Conservation (phyloP, 257 asterid genomes). For the Solanum peruvianum region DNA sequence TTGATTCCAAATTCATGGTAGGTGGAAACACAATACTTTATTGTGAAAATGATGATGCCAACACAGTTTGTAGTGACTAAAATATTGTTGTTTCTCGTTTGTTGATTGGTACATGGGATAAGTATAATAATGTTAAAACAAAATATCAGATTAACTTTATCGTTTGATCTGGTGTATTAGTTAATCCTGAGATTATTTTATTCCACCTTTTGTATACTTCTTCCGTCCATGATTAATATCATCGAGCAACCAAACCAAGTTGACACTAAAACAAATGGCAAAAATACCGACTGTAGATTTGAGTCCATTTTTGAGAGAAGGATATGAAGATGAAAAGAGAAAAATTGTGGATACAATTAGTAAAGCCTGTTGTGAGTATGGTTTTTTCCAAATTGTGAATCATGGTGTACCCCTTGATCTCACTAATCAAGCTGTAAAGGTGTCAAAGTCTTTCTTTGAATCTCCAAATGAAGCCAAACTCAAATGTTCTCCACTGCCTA, state of each 20-base stretch:
- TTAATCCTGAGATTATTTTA: too few species aligned
- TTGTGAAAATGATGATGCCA: not conserved
- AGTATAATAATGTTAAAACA: not conserved
- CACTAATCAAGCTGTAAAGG: conserved; percentile 24
- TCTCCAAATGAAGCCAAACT: conserved; percentile 29
- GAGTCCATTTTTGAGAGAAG: conserved; percentile 19
- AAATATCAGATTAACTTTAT: too few species aligned
- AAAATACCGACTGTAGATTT: conserved; percentile 39
- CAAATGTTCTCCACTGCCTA: conserved; percentile 8
- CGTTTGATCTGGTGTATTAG: too few species aligned
- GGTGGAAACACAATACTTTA: not conserved
- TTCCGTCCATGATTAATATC: not conserved
- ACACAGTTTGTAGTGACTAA: not conserved
- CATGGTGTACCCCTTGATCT: conserved; percentile 38
- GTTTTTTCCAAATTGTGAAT: conserved; percentile 35
- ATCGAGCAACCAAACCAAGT: not conserved
- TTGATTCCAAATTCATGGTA: not conserved
- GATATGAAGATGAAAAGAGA: conserved; percentile 12
- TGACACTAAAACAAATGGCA: not conserved
- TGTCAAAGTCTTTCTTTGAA: conserved; percentile 18
- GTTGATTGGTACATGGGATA: not conserved
- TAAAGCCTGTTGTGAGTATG: conserved; percentile 33
- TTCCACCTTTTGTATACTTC: too few species aligned
- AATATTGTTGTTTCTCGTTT: too few species aligned
- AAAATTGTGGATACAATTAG: conserved; percentile 11